phyloP scores from a whole-genome alignment of 2,329 filamentous ascomycete genomes.

The Helotiales sp. region DNA sequence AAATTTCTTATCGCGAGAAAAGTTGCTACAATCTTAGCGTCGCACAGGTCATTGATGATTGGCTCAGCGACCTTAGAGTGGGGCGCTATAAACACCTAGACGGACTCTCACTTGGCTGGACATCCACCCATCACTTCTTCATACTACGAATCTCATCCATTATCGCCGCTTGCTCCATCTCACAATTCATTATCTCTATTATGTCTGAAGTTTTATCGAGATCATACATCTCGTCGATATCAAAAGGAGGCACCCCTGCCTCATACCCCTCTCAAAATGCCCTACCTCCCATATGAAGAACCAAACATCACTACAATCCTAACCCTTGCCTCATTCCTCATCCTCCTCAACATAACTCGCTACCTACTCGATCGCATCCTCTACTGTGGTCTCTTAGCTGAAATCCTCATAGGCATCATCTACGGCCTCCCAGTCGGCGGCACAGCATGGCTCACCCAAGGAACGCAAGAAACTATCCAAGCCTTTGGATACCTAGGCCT shows the following conservation, averaged over 20 bases:
- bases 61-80: background rate
- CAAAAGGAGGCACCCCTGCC: background rate
- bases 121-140: background rate
- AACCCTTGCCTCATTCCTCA: conserved; percentile 59
- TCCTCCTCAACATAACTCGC: conserved; percentile 61
- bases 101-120: background rate
- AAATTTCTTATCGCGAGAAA: conserved; percentile 10
- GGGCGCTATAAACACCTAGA: background rate
- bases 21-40: conserved; percentile 15
- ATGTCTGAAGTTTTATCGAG: background rate
- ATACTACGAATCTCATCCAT: no score
- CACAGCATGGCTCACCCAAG: conserved; percentile 54
- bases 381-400: conserved; percentile 71
- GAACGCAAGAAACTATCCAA: conserved; percentile 55
- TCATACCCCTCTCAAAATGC: background rate
- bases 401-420: conserved; percentile 68
- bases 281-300: conserved; percentile 58
- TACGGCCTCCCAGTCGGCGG: conserved; percentile 69
- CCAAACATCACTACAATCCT: conserved; percentile 60
- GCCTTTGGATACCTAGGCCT: conserved; percentile 72
- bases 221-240: background rate
- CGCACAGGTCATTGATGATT: background rate
- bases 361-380: conserved; percentile 56
- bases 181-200: background rate
- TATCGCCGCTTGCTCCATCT: no score